A percentile compares a stretch with the other conserved stretches of the same genome.
These are phyloP conservation scores for Salinomyces thailandicus DNA, from an alignment of 2,329 filamentous ascomycete genomes.

Conservation along the genomic window DNA sequence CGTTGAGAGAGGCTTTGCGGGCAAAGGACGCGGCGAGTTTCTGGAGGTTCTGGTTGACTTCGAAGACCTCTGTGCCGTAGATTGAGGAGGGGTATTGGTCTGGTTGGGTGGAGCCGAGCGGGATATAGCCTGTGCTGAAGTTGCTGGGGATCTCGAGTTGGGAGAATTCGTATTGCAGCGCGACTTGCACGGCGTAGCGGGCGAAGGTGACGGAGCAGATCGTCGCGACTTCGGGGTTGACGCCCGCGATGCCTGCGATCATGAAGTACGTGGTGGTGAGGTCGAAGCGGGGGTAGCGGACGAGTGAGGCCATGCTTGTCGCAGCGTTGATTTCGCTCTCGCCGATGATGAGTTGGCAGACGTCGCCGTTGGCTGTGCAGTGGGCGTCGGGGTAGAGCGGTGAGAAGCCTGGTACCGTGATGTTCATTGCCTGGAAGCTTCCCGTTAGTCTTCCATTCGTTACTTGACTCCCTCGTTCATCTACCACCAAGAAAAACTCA, in stretches of 20 bases:
- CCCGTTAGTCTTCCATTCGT: too few species aligned
- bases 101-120: constrained; percentile 48
- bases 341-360: constrained; percentile 61
- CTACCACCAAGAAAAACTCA: too few species aligned
- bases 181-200: constrained; percentile 61
- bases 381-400: constrained; percentile 37
- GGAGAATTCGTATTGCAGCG: constrained; percentile 66
- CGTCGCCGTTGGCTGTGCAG: constrained; percentile 48
- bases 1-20: constrained; percentile 27
- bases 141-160: constrained; percentile 54
- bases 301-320: constrained; percentile 51
- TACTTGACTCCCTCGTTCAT: too few species aligned
- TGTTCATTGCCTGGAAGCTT: constrained; percentile 19
- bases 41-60: constrained; percentile 30
- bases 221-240: constrained; percentile 58
- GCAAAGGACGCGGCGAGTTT: constrained; percentile 26
- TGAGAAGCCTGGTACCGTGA: constrained; percentile 25
- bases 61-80: constrained; percentile 35
- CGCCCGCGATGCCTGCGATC: constrained; percentile 61
- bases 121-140: constrained; percentile 58
- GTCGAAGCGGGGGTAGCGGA: constrained; percentile 53
- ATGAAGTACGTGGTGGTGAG: constrained; percentile 60
- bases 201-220: constrained; percentile 57
- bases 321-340: constrained; percentile 60
- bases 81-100: constrained; percentile 30